phyloP scores from a whole-genome alignment of 1,284 basidiomycete species.

The Rhodotorula sp. region DNA sequence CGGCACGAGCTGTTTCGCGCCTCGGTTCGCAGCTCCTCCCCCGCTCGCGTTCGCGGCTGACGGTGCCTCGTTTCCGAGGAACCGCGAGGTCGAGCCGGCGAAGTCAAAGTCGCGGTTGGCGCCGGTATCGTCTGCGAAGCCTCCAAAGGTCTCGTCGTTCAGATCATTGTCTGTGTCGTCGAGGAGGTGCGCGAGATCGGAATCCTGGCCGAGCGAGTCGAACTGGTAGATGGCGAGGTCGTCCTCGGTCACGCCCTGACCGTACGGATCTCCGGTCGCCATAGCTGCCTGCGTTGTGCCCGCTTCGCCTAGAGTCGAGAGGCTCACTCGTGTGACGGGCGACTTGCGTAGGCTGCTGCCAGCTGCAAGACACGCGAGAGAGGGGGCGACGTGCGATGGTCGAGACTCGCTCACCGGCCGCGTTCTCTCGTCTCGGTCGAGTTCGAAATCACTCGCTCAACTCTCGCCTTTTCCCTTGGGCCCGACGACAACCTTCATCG shows the following conservation, averaged over 20 bases:
- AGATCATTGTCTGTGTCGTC: slow-evolving; percentile 85
- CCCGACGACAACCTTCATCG: background rate
- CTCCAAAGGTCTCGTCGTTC: slow-evolving; percentile 94
- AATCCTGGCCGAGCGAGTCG: slow-evolving; percentile 62
- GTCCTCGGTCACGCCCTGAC: slow-evolving; percentile 52
- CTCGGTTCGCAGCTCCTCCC: slow-evolving; percentile 3
- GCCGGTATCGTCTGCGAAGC: slow-evolving; percentile 64
- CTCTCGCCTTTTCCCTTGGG: background rate
- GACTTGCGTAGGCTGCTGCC: background rate
- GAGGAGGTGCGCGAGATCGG: slow-evolving; percentile 76
- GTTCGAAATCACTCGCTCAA: too few species aligned
- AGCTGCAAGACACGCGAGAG: background rate
- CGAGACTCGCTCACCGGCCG: too few species aligned
- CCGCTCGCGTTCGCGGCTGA: slow-evolving; percentile 16
- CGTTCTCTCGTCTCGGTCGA: background rate
- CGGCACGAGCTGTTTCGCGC: background rate
- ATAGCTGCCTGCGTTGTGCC: background rate
- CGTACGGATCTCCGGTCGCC: slow-evolving; percentile 1
- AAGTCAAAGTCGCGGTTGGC: slow-evolving; percentile 93
- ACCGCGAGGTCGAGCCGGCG: slow-evolving; percentile 49
- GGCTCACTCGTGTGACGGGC: background rate
- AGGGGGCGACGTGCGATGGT: background rate
- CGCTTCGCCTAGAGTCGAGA: too few species aligned
- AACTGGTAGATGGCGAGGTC: slow-evolving; percentile 61
- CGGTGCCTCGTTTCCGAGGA: slow-evolving; percentile 44